Conservation (phyloP, 2,329 filamentous ascomycete genomes). For the Nothophoma quercina region DNA sequence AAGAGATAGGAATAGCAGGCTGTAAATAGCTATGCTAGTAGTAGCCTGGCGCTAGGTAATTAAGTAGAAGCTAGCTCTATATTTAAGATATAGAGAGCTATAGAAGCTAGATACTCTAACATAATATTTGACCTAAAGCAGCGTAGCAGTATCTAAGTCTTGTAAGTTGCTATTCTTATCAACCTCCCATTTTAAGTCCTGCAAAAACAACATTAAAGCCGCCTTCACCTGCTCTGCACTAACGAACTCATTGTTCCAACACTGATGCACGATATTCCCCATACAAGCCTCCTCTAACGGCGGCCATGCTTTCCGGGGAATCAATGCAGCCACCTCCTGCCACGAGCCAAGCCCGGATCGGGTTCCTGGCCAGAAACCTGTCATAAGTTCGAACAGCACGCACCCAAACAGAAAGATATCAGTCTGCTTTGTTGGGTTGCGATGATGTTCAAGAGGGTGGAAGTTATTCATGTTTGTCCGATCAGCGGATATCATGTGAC, state of each 20-base stretch:
- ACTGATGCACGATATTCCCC: conserved; percentile 7
- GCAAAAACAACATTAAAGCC: conserved; percentile 7
- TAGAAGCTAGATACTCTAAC: too few relatives aligned
- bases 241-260: background rate
- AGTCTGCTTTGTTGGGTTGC: conserved; percentile 2
- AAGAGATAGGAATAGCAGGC: too few relatives aligned
- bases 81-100: too few relatives aligned
- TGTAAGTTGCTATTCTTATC: background rate
- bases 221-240: conserved; percentile 5
- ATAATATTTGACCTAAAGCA: too few relatives aligned
- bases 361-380: conserved; percentile 1
- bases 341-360: background rate
- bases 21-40: too few relatives aligned
- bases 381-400: conserved; percentile 5
- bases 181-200: background rate
- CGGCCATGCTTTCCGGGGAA: background rate
- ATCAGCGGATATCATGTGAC: background rate
- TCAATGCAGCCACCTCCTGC: background rate
- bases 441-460: background rate
- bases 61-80: too few relatives aligned
- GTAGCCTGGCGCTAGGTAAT: too few relatives aligned
- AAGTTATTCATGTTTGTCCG: background rate
- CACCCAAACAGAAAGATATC: conserved; percentile 7
- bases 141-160: background rate
- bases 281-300: background rate